Evolutionary conservation across 495 filamentous ascomycete genomes (phyloP).

Genomic region (Podospora conica): DNA sequence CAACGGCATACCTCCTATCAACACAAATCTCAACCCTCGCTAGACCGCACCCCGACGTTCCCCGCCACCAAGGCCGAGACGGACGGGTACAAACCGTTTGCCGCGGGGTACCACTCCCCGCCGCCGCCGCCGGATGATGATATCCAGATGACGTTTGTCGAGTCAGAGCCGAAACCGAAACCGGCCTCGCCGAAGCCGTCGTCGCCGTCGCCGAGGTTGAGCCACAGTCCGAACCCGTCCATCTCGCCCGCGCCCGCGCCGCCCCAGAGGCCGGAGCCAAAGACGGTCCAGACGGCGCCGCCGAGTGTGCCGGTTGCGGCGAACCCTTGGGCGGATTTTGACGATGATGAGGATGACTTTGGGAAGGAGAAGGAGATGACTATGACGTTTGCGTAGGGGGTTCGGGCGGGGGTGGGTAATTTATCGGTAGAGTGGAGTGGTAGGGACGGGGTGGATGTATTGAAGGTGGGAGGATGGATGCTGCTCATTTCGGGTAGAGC

Average conservation of each 20-base stretch:
- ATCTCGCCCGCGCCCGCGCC: neutral
- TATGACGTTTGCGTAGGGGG: conserved; percentile 61
- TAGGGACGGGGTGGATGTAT: neutral
- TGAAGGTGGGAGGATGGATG: neutral
- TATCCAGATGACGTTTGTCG: conserved; percentile 66
- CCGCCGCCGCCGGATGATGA: conserved; percentile 13
- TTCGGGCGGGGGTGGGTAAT: neutral
- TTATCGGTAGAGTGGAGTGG: too few species aligned
- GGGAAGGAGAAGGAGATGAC: conserved; percentile 66
- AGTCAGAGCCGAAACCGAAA: conserved; percentile 27
- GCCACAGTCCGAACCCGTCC: conserved; percentile 9
- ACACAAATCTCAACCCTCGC: neutral
- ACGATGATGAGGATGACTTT: conserved; percentile 63
- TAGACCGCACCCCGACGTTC: conserved; percentile 22
- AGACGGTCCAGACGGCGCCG: conserved; percentile 35
- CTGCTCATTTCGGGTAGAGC: neutral
- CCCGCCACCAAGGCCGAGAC: conserved; percentile 9
- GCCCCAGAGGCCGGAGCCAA: conserved; percentile 37
- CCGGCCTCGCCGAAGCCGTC: conserved; percentile 41
- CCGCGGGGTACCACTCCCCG: neutral
- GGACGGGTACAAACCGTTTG: neutral
- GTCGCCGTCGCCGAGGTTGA: conserved; percentile 26
- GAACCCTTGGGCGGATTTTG: conserved; percentile 82
- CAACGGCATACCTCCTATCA: conserved; percentile 14
- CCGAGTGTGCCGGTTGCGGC: conserved; percentile 45